Percentiles rank a stretch among this genome's conserved stretches.
phyloP scores from a whole-genome alignment of 2,329 filamentous ascomycete genomes.

The Orbilia quercus region DNA sequence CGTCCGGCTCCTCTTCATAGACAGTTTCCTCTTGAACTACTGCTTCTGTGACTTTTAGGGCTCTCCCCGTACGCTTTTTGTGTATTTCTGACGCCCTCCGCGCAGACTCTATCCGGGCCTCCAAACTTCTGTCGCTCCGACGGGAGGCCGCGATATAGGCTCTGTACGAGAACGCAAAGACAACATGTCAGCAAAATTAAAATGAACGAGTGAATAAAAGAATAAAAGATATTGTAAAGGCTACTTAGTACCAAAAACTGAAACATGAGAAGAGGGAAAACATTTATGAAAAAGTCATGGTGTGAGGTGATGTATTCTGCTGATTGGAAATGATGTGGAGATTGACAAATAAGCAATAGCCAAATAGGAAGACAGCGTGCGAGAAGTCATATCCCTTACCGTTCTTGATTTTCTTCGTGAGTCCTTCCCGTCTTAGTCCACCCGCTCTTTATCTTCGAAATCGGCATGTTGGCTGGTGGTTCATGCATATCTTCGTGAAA shows the following conservation, averaged over 20 bases:
- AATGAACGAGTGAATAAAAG: conserved; percentile 11
- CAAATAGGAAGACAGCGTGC: conserved; percentile 16
- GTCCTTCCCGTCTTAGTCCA: conserved; percentile 72
- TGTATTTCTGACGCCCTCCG: conserved; percentile 89
- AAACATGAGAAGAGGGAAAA: background rate
- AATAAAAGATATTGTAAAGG: background rate
- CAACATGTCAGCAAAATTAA: conserved; percentile 24
- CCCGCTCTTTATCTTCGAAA: conserved; percentile 61
- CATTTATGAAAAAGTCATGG: background rate
- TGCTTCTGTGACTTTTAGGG: conserved; percentile 82
- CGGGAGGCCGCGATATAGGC: conserved; percentile 93
- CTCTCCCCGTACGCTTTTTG: conserved; percentile 84
- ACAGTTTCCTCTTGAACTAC: conserved; percentile 92
- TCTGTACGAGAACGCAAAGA: conserved; percentile 64
- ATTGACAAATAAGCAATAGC: background rate
- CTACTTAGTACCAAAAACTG: background rate
- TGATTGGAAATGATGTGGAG: background rate
- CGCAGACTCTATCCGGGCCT: conserved; percentile 88
- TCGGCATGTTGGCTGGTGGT: conserved; percentile 16
- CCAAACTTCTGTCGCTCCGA: conserved; percentile 84
- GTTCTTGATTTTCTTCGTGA: conserved; percentile 83
- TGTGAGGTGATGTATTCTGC: background rate
- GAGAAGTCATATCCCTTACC: conserved; percentile 63
- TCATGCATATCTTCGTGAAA: conserved; percentile 13
- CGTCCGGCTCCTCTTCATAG: conserved; percentile 95